Evolutionary conservation across 2,329 filamentous ascomycete genomes (phyloP), one percentile per base, ranked within the genome.

Genomic region (Amesomyces nigricolor): DNA sequence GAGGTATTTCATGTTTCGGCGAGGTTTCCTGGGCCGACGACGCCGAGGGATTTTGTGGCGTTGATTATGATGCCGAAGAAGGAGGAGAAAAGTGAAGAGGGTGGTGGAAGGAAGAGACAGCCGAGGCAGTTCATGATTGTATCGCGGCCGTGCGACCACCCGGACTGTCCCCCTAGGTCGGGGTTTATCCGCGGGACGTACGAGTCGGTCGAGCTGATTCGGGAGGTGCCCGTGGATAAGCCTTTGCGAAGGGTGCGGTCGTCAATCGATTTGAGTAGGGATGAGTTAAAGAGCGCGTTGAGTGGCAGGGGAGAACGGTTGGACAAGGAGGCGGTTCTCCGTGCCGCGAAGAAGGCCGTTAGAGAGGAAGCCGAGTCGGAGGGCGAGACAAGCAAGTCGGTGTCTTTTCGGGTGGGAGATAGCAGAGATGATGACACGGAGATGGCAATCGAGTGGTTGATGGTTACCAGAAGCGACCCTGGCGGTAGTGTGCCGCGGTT

Each of bases 191-290:
- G 90, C 40, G 92, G 91, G 3, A 79, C 85, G 60, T 97, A 96
- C 64, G 91, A 96, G 73, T 95, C 89, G 1, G 87, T 96, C 14
- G 92, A 97, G 71, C 78, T 96, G 62, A 91, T 96, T 55, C 79
- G 91, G 48, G 91, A 97, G 70, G 80, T 96, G 13, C 86, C 85
- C 0, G 67, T 84, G 9, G 73, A 76, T 43, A 68, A 75, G 60
- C 68, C 72, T 3, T 59, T 73, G 9, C 72, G 72, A 32, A 72
- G 72, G 59, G 71, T 71, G 5, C 66, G 69, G 26, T 80, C 78
- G 16, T 75, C 76, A 0, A 67, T 72, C 4, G 73, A 80, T 57
- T 61, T 78, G 2, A 61, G 63, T 39, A 66, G 65, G 19, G 68
- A 70, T 9, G 67, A 66, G 11, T 14, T 65, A 45, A 62, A 69